Evolutionary conservation across 225 moss, liverwort and hornwort species (phyloP), one percentile per base, ranked within the genome.

Genomic region (Straminergon stramineum): DNA sequence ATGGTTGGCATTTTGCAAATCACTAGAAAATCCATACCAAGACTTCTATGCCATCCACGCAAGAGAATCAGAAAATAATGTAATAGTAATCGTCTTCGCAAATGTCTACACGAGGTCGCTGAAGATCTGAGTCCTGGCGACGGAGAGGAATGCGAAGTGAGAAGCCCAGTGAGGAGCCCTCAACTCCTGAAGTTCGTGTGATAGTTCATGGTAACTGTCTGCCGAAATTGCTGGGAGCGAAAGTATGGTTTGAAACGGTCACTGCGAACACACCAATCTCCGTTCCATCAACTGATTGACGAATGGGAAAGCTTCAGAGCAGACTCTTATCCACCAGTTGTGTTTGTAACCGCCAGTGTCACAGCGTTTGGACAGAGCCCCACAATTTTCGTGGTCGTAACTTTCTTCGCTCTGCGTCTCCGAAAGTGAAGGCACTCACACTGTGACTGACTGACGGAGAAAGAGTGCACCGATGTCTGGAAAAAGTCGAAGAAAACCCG

Each of bases 121-220:
- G 73, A 61, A 51, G 52, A 64, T 80, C 66, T 66, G 41, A 11
- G 21, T n/a, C 10, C 45, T 60, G 76, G 82, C 39, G 53, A 45
- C 32, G 66, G 67, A 61, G 65, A 30, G 58, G 64, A 51, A 73
- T 63, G 78, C 20, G 68, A 74, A 71, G 55, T 26, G 87, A 70
- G 79, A 71, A 84, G 70, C 57, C 28, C 75, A 84, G 80, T 52
- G 52, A 84, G 51, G 87, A 89, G 88, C 35, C 24, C 37, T 64
- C 23, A 34, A 24, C 37, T 68, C 45, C 32, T 79, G 81, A 48
- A 82, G 51, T 37, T 88, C 82, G 31, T 87, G 53, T 62, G 75
- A 80, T 37, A 75, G 84, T 89, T 92, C 81, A 84, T 82, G 51
- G 81, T 91, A 92, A 89, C 92, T 83, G 87, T 89, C 91, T 89